Evolutionary conservation across 1,139 yeast species (phyloP).

Genomic region (Hyphopichia pseudoburtonii): DNA sequence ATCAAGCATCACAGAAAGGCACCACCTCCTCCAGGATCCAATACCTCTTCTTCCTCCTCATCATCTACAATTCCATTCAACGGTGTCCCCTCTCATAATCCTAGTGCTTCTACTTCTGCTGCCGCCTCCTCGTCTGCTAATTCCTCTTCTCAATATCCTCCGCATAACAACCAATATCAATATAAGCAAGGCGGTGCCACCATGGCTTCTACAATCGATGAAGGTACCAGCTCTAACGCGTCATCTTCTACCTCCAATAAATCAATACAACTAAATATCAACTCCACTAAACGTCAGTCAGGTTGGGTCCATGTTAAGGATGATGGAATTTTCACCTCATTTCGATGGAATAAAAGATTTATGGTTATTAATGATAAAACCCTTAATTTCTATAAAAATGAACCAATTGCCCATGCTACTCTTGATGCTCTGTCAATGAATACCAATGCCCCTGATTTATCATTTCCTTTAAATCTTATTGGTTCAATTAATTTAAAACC

Average conservation of each 20-base stretch:
- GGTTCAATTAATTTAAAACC: slow-evolving; percentile 41
- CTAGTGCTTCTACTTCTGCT: slow-evolving; percentile 7
- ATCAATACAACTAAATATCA: slow-evolving; percentile 20
- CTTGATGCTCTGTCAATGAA: slow-evolving; percentile 9
- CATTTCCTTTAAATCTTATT: slow-evolving; percentile 42
- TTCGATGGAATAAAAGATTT: slow-evolving; percentile 89
- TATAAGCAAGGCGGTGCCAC: slow-evolving; percentile 4
- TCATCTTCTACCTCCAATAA: slow-evolving; percentile 8
- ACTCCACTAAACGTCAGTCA: slow-evolving; percentile 34
- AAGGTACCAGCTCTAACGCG: slow-evolving; percentile 3
- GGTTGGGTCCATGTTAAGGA: slow-evolving; percentile 95
- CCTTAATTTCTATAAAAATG: slow-evolving; percentile 73
- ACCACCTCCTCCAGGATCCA: slow-evolving; percentile 40
- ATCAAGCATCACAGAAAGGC: slow-evolving; percentile 46
- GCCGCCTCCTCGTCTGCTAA: too few relatives aligned
- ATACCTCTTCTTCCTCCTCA: slow-evolving; percentile 6
- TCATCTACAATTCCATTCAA: slow-evolving; percentile 2
- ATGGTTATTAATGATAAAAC: slow-evolving; percentile 75
- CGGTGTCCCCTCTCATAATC: background rate
- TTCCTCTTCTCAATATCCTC: too few relatives aligned
- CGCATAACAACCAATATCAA: slow-evolving; percentile 2
- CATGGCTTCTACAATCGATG: slow-evolving; percentile 2
- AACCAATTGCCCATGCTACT: slow-evolving; percentile 27
- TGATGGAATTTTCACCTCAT: slow-evolving; percentile 77
- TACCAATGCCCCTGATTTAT: slow-evolving; percentile 34